These are phyloP conservation scores for Barbatosphaeria neglecta DNA, from an alignment of 495 filamentous ascomycete species.

Conservation along the genomic window DNA sequence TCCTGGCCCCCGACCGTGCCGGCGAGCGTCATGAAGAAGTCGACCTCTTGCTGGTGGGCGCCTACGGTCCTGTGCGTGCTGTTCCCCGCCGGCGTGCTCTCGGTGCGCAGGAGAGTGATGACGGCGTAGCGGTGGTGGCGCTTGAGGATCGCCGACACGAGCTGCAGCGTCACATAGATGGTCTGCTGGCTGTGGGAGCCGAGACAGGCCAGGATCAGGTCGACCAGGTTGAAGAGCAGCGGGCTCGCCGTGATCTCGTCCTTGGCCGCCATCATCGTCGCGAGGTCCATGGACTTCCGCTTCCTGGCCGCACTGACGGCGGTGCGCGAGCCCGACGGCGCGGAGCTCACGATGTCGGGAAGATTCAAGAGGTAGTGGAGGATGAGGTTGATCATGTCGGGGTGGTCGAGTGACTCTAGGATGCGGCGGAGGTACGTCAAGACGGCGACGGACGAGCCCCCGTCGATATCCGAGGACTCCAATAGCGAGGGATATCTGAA, in stretches of 20 bases:
- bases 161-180: conserved; percentile 72
- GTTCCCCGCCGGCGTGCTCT: conserved; percentile 33
- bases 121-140: conserved; percentile 79
- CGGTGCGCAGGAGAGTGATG: conserved; percentile 58
- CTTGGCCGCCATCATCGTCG: conserved; percentile 62
- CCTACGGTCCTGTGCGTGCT: conserved; percentile 56
- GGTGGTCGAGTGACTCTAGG: conserved; percentile 79
- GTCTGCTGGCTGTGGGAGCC: conserved; percentile 78
- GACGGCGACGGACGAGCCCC: conserved; percentile 90
- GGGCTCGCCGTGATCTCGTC: conserved; percentile 64
- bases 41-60: conserved; percentile 69
- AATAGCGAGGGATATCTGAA: conserved; percentile 83
- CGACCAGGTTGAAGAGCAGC: conserved; percentile 81
- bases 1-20: conserved; percentile 59
- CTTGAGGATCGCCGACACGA: conserved; percentile 72
- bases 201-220: conserved; percentile 80
- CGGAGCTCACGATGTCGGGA: conserved; percentile 34
- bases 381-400: conserved; percentile 84
- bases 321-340: conserved; percentile 11
- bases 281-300: conserved; percentile 76
- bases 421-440: conserved; percentile 87
- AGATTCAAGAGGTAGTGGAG: conserved; percentile 85
- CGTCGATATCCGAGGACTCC: conserved; percentile 92
- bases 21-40: conserved; percentile 59
- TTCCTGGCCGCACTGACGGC: conserved; percentile 55